Conservation (phyloP, 768 basidiomycete genomes). For the Candolleomyces eurysporus region DNA sequence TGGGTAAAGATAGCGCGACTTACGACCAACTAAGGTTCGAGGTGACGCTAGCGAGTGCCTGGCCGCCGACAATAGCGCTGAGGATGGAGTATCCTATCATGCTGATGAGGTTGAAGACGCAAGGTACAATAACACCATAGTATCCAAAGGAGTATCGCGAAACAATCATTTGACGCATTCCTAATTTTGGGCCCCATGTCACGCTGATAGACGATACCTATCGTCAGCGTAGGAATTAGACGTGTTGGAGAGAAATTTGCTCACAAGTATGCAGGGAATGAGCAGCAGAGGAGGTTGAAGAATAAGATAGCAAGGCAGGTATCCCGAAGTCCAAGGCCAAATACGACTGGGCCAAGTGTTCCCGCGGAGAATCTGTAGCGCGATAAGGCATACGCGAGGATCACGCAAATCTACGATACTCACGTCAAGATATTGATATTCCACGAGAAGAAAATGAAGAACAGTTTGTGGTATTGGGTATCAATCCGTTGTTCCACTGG, state of each 20-base stretch:
- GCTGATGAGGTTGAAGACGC: constrained; percentile 50
- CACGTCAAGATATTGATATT: constrained; percentile 68
- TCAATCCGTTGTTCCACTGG: constrained; percentile 55
- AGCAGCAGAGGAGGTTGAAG: constrained; percentile 61
- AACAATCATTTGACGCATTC: constrained; percentile 84
- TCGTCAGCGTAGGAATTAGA: not conserved
- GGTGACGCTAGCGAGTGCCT: constrained; percentile 29
- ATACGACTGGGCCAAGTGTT: constrained; percentile 60
- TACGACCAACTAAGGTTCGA: constrained; percentile 30
- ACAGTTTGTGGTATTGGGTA: constrained; percentile 62
- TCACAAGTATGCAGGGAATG: constrained; percentile 63
- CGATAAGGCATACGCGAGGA: not conserved
- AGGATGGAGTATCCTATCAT: constrained; percentile 60
- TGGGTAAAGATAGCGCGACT: constrained; percentile 4
- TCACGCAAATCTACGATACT: constrained; percentile 11
- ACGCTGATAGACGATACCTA: constrained; percentile 10
- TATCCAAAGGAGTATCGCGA: constrained; percentile 43
- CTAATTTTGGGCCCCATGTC: constrained; percentile 78
- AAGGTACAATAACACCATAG: constrained; percentile 54
- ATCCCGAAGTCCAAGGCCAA: constrained; percentile 58
- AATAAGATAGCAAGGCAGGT: constrained; percentile 65
- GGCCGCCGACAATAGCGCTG: constrained; percentile 61
- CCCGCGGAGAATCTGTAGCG: constrained; percentile 61
- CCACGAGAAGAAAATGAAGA: constrained; percentile 76
- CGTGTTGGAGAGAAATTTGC: constrained; percentile 1